Base-by-base conservation (phyloP, 208 protist species). In the Trypanosoma boissoni region DNA sequence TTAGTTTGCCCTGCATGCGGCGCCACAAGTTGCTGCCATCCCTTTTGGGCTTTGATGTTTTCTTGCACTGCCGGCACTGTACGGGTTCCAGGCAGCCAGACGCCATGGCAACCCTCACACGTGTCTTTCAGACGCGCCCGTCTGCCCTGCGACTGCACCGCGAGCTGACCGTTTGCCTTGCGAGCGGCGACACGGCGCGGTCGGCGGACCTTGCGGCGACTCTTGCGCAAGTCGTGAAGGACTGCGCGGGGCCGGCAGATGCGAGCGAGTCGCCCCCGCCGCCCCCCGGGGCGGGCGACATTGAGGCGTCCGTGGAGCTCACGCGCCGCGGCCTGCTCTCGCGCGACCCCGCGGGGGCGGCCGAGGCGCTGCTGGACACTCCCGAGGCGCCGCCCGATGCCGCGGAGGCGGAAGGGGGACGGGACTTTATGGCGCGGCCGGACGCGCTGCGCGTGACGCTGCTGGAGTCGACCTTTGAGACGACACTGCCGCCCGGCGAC, bases 381-480 rank as follows among this genome's bases (percentile, higher is more conserved):
- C 8, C 36, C 16, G 8, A 12, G 3, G 12, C 21, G 41, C 16
- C 58, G 44, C 26, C 23, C 6, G 21, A 21, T 14, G 10, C 24
- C 5, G 51, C 51, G 20, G 20, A 23, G 20, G 51, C 10, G 27
- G 51, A 32, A 54, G 3, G 12, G 3, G 14, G 1, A 14, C 5
- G 27, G 27, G n/a, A 53, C 69, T 3, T 87, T 88, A 28, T 94
- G 88, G 88, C 69, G 77, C 3, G 48, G 72, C 28, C 83, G 14
- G 63, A 60, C 28, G 51, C 41, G 9, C 74, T 95, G 10, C 79
- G 78, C 51, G 43, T 95, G n/a, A 95, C 84, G 8, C 49, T 92
- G 50, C 58, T 95, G 9, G 88, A 95, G 68, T 73, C 78, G 9
- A 45, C 70, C 18, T 95, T 92, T 63, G 88, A 95, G 72, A 85